A percentile compares a stretch with the other conserved stretches of the same genome.
phyloP scores from a whole-genome alignment of 2,329 filamentous ascomycete species.

The Diaporthe caulivora region DNA sequence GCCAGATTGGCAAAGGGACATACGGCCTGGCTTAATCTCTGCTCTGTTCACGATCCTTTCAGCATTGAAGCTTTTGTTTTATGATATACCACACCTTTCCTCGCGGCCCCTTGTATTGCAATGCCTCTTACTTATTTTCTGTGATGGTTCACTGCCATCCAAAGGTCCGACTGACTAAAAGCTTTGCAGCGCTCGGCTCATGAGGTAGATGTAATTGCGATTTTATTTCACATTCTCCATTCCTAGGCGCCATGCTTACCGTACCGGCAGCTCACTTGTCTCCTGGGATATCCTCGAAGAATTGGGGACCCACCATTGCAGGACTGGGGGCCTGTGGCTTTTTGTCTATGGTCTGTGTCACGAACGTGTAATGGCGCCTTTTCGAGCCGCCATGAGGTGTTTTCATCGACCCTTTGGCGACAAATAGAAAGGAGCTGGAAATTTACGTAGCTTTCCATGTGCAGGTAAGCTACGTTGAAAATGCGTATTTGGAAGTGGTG shows the following conservation, averaged over 20 bases:
- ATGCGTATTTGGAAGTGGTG: not conserved
- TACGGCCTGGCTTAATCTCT: not conserved
- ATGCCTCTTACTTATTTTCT: not conserved
- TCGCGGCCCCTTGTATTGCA: not conserved
- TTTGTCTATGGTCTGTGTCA: not conserved
- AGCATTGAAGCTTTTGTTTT: constrained; percentile 33
- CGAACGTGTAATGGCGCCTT: not conserved
- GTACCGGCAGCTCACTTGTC: not conserved
- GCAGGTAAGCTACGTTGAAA: not conserved
- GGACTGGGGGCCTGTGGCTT: not conserved
- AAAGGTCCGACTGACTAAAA: not conserved
- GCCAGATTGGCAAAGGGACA: constrained; percentile 24
- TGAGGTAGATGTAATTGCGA: not conserved
- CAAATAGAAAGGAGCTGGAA: not conserved
- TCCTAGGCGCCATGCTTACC: not conserved
- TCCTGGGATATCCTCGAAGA: not conserved
- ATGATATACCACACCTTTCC: constrained; percentile 34
- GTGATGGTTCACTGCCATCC: not conserved
- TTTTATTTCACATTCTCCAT: not conserved
- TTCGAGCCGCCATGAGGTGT: not conserved
- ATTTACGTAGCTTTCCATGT: not conserved
- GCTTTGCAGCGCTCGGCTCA: constrained; percentile 1
- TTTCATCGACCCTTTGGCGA: not conserved
- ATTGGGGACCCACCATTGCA: not conserved
- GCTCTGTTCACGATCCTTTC: constrained; percentile 25